These are phyloP conservation scores for Xylaria sp. DNA, from an alignment of 2,329 filamentous ascomycete genomes.

Conservation along the genomic window DNA sequence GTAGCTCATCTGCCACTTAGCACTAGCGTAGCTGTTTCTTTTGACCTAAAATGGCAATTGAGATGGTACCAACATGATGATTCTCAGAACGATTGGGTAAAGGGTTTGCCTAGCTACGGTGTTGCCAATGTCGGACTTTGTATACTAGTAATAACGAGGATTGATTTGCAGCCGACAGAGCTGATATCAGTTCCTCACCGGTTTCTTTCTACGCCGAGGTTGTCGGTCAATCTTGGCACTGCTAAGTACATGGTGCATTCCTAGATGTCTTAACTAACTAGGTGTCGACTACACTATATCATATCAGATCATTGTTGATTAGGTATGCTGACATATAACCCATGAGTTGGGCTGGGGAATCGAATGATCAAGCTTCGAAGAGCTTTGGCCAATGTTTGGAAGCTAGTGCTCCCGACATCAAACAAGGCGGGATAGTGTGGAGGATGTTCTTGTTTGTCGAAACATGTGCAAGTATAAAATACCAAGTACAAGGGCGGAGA, in stretches of 20 bases:
- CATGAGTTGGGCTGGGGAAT: background rate
- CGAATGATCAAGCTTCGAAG: background rate
- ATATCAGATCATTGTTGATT: too few species aligned
- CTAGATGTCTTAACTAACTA: too few species aligned
- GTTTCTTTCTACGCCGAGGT: too few species aligned
- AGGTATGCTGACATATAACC: background rate
- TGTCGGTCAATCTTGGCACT: too few species aligned
- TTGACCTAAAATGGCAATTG: slow-evolving; percentile 17
- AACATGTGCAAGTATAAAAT: background rate
- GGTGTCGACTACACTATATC: too few species aligned
- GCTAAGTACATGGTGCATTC: too few species aligned
- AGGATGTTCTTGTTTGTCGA: background rate
- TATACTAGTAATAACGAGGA: background rate
- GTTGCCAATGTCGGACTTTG: too few species aligned
- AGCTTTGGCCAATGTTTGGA: background rate
- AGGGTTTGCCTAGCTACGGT: background rate
- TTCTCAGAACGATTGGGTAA: background rate
- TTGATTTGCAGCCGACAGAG: too few species aligned
- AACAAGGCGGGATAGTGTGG: background rate
- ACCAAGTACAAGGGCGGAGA: background rate
- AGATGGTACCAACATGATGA: background rate
- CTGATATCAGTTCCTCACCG: too few species aligned
- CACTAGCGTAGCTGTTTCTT: background rate
- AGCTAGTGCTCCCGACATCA: background rate
- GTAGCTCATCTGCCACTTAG: background rate